Evolutionary conservation across 495 filamentous ascomycete genomes (phyloP).

Genomic region (Lasiosphaeris hirsuta): DNA sequence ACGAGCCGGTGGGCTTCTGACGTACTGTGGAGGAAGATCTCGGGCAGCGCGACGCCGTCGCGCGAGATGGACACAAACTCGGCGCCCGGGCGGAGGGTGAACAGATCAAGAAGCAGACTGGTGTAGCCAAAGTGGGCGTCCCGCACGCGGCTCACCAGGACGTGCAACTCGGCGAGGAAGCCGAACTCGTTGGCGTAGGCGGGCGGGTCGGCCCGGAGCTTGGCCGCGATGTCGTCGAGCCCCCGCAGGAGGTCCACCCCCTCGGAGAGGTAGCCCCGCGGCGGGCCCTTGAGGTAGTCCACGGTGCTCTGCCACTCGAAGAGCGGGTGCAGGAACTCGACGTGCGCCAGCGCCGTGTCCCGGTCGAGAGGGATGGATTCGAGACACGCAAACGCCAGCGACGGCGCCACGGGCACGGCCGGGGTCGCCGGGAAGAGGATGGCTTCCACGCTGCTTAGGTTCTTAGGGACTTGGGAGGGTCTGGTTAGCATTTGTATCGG

Average conservation of each 20-base stretch:
- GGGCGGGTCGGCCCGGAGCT: slow-evolving; percentile 3
- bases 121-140: slow-evolving; percentile 16
- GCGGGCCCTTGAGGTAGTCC: slow-evolving; percentile 42
- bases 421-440: slow-evolving; percentile 6
- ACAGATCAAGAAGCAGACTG: slow-evolving; percentile 12
- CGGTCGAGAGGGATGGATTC: slow-evolving; percentile 19
- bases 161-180: slow-evolving; percentile 39
- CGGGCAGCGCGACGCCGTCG: slow-evolving; percentile 10
- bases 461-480: background rate
- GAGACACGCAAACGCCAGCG: slow-evolving; percentile 22
- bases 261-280: slow-evolving; percentile 37
- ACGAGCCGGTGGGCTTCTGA: background rate
- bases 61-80: slow-evolving; percentile 22
- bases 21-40: slow-evolving; percentile 19
- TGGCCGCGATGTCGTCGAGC: slow-evolving; percentile 33
- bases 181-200: slow-evolving; percentile 47
- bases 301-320: slow-evolving; percentile 37
- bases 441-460: background rate
- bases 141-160: slow-evolving; percentile 1
- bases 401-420: slow-evolving; percentile 16
- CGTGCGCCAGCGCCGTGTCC: slow-evolving; percentile 8
- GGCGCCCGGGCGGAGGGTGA: slow-evolving; percentile 9
- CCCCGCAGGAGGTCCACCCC: slow-evolving; percentile 39
- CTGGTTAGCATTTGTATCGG: background rate
- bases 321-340: slow-evolving; percentile 15